These are phyloP conservation scores for Aureobasidium subglaciale DNA, from an alignment of 2,329 filamentous ascomycete species.

Conservation along the genomic window DNA sequence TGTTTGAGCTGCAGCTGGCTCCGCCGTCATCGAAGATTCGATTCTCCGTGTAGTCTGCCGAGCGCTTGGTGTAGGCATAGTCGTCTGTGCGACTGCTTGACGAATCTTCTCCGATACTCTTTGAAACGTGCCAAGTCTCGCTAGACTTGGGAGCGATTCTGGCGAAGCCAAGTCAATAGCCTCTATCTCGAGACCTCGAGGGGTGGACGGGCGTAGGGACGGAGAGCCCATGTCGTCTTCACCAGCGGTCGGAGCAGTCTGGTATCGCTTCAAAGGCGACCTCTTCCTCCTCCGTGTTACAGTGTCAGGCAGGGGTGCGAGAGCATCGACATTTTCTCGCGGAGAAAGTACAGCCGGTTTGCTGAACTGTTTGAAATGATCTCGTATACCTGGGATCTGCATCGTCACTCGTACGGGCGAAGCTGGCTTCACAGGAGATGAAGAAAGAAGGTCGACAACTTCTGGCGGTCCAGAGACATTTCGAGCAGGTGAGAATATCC, in stretches of 20 bases:
- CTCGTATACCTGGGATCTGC: background rate
- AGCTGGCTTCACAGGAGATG: constrained; percentile 19
- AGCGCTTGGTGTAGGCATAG: background rate
- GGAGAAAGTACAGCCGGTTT: background rate
- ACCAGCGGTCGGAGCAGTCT: constrained; percentile 23
- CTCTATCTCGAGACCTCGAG: constrained; percentile 14
- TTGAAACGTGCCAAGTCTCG: background rate
- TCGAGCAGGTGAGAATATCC: constrained; percentile 23
- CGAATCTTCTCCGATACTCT: background rate
- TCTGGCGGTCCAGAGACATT: constrained; percentile 19
- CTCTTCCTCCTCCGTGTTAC: constrained; percentile 27
- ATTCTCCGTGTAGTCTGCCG: background rate
- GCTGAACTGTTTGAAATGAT: constrained; percentile 16
- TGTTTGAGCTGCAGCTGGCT: background rate
- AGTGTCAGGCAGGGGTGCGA: constrained; percentile 23
- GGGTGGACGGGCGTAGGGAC: constrained; percentile 12
- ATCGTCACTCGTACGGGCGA: background rate
- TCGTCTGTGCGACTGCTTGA: background rate
- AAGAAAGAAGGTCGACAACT: constrained; percentile 26
- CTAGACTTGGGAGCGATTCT: constrained; percentile 5
- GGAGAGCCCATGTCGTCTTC: constrained; percentile 7
- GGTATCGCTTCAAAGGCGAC: constrained; percentile 23
- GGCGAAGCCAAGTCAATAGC: constrained; percentile 20
- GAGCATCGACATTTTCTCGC: background rate
- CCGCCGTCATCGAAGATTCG: background rate